phyloP scores from a whole-genome alignment of 495 filamentous ascomycete species.

The Astrocystis sublimbata region DNA sequence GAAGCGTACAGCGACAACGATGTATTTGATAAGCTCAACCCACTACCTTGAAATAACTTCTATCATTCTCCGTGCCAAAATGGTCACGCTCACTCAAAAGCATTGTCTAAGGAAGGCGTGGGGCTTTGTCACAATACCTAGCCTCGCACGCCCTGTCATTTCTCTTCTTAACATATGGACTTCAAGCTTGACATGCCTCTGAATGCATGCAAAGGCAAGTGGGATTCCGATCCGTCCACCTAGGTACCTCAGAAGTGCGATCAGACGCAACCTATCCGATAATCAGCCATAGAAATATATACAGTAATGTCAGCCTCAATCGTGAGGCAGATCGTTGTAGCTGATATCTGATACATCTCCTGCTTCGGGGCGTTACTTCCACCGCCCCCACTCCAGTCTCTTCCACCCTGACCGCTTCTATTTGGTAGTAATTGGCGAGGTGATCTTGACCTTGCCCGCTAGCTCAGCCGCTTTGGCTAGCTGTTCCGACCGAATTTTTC shows the following conservation, averaged over 20 bases:
- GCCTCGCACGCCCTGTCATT: too few species aligned
- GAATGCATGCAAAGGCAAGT: not conserved
- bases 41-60: too few species aligned
- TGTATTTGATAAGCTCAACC: too few species aligned
- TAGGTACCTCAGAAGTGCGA: not conserved
- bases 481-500: conserved; percentile 67
- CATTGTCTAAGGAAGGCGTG: too few species aligned
- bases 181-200: not conserved
- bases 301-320: not conserved
- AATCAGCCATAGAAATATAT: not conserved
- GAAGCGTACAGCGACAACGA: too few species aligned
- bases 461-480: conserved; percentile 65
- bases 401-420: too few species aligned
- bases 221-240: not conserved
- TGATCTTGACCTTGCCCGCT: conserved; percentile 53
- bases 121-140: too few species aligned
- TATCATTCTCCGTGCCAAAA: too few species aligned
- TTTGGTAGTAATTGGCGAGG: conserved; percentile 48
- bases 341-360: conserved; percentile 7
- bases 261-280: not conserved
- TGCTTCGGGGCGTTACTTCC: not conserved
- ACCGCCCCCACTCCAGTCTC: not conserved
- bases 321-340: too few species aligned
- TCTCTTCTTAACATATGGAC: not conserved
- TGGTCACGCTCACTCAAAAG: too few species aligned